phyloP scores from a whole-genome alignment of 371 early-diverging fungal genomes.

The Lichtheimia corymbifera region DNA sequence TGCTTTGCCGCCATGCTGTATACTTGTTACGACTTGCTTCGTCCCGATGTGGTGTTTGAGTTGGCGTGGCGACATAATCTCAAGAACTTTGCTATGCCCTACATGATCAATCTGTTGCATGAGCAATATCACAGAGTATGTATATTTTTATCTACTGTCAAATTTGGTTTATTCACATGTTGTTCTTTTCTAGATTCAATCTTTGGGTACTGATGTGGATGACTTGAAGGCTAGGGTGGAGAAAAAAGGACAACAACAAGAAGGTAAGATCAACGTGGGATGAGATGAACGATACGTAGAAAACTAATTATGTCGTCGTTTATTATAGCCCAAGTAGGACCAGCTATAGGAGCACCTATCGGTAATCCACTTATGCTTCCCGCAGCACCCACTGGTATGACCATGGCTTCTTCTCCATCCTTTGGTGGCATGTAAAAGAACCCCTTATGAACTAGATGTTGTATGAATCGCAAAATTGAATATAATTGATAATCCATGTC shows the following conservation, averaged over 20 bases:
- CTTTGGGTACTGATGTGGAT: slow-evolving; percentile 22
- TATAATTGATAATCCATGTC: no score
- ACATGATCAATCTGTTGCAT: slow-evolving; percentile 85
- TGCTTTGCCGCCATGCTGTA: slow-evolving; percentile 92
- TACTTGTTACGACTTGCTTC: slow-evolving; percentile 91
- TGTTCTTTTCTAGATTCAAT: slow-evolving; percentile 9
- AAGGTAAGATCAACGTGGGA: slow-evolving; percentile 27
- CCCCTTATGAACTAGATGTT: not conserved
- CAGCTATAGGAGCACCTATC: slow-evolving; percentile 24
- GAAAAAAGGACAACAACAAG: slow-evolving; percentile 17
- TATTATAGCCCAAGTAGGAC: slow-evolving; percentile 27
- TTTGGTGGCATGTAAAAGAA: slow-evolving; percentile 2
- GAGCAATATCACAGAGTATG: slow-evolving; percentile 76
- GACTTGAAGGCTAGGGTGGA: slow-evolving; percentile 22
- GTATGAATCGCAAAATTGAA: no score
- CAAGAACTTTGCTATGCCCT: slow-evolving; percentile 95
- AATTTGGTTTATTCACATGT: no score
- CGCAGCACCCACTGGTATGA: slow-evolving; percentile 14
- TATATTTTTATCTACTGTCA: not conserved
- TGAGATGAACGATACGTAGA: slow-evolving; percentile 17
- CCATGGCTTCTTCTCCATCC: not conserved
- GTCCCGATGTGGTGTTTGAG: slow-evolving; percentile 94
- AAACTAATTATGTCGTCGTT: not conserved
- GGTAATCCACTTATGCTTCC: slow-evolving; percentile 71
- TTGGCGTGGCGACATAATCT: slow-evolving; percentile 88